A percentile compares a stretch with the other conserved stretches of the same genome.
Conservation (phyloP, 2,329 filamentous ascomycete genomes). For the Fusarium denticulatum region DNA sequence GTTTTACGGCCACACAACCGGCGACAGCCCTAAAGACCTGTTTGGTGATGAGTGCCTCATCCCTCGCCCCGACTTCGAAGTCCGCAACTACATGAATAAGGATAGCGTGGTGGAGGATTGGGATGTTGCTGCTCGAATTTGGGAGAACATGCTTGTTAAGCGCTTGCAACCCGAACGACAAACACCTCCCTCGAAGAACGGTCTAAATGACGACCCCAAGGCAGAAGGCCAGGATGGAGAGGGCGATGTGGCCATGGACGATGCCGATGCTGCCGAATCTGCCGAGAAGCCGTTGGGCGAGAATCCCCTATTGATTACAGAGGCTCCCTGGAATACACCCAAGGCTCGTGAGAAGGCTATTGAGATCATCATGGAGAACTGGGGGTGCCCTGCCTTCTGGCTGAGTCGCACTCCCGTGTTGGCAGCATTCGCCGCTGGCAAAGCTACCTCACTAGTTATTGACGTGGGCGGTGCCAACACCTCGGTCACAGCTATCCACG, state of each 20-base stretch:
- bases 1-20: slow-evolving; percentile 76
- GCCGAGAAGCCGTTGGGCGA: slow-evolving; percentile 86
- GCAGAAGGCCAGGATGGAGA: slow-evolving; percentile 69
- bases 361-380: slow-evolving; percentile 96
- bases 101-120: slow-evolving; percentile 96
- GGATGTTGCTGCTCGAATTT: slow-evolving; percentile 88
- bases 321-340: slow-evolving; percentile 88
- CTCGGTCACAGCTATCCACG: slow-evolving; percentile 89
- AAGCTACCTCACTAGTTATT: slow-evolving; percentile 90
- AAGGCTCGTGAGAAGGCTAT: slow-evolving; percentile 94
- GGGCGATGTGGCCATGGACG: slow-evolving; percentile 69
- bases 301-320: slow-evolving; percentile 91
- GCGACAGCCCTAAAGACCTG: slow-evolving; percentile 63
- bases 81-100: slow-evolving; percentile 89
- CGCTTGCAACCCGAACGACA: slow-evolving; percentile 82
- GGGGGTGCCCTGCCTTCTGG: slow-evolving; percentile 96
- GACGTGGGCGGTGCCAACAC: slow-evolving; percentile 91
- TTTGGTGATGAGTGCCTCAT: slow-evolving; percentile 94
- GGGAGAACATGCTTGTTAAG: slow-evolving; percentile 92
- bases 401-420: slow-evolving; percentile 88
- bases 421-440: slow-evolving; percentile 90
- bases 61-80: slow-evolving; percentile 78
- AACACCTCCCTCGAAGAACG: slow-evolving; percentile 77
- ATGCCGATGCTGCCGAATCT: slow-evolving; percentile 48
- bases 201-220: slow-evolving; percentile 75